Conservation (phyloP, 768 basidiomycete genomes). For the Hygrophorus pudorinus region DNA sequence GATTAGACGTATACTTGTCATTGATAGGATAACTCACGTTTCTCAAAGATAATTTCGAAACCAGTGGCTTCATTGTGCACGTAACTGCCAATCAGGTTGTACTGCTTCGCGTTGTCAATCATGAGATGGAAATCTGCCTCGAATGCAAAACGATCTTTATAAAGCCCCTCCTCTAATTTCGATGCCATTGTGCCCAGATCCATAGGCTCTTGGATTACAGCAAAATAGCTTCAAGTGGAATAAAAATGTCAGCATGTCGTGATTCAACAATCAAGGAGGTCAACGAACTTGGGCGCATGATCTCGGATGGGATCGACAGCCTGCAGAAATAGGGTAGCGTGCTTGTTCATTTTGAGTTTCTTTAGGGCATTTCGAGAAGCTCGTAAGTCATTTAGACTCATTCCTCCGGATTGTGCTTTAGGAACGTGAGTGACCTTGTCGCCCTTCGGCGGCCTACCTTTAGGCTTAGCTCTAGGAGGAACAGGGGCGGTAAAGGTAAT, state of each 20-base stretch:
- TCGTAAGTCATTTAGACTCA: conserved; percentile 65
- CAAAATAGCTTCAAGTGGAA: conserved; percentile 59
- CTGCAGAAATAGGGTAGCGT: conserved; percentile 63
- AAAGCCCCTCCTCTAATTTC: conserved; percentile 80
- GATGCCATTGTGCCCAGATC: conserved; percentile 83
- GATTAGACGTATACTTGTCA: conserved; percentile 1
- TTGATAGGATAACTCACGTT: conserved; percentile 42
- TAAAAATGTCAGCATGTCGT: neutral
- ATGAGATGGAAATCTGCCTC: conserved; percentile 82
- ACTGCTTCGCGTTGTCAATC: conserved; percentile 77
- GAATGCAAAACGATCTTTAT: conserved; percentile 76
- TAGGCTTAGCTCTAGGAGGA: conserved; percentile 18
- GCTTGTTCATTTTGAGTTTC: conserved; percentile 70
- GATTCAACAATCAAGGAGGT: neutral
- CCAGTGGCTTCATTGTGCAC: conserved; percentile 68
- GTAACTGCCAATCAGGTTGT: conserved; percentile 64
- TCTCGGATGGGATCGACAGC: conserved; percentile 97
- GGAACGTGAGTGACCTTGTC: conserved; percentile 40
- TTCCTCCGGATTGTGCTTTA: conserved; percentile 69
- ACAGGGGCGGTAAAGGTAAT: conserved; percentile 28
- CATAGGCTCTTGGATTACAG: conserved; percentile 88
- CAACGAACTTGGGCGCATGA: conserved; percentile 71
- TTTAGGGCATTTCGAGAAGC: conserved; percentile 70
- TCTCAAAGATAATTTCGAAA: conserved; percentile 78
- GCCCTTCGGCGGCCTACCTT: conserved; percentile 13